Base-by-base conservation (phyloP, 768 basidiomycete species). In the Rhizopogon sp. region DNA sequence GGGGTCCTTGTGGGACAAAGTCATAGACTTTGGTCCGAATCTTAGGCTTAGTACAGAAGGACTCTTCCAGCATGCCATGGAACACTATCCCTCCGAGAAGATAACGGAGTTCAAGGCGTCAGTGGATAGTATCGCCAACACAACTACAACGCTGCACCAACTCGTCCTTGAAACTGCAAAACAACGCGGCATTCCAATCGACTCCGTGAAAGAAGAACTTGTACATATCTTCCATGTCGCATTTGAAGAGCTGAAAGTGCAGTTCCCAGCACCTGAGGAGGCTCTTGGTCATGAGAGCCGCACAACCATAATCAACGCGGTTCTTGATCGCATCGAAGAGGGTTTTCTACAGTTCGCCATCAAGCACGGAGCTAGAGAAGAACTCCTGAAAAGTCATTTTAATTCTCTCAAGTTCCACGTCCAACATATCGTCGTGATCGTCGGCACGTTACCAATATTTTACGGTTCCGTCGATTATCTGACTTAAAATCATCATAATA, bases 271-370 rank as follows among this genome's bases (percentile, higher is more conserved):
- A 2, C 67, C 72, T 6, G 62, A 70, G 35, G 41, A 67, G 28
- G 69, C 69, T 7, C 66, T 70, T 3, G 53, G 61, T 6, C 70
- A 73, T 49, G 66, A 60, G 37, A 52, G 64, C n/a, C 62, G 70
- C 2, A 57, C 54, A 13, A 50, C 10, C 5, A 59, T 63, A n/a
- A 60, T 72, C 6, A 33, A 16, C 6, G 31, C 20, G 13, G 60
- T 62, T 8, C 57, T 77, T 35, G 55, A 58, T 11, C 60, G 62
- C 54, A 55, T 64, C 0, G 69, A 70, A 42, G 60, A 56, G 31
- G 62, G 50, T 8, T 53, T 76, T 6, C 52, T 73, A 11, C 39
- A 52, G 14, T 55, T 68, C 5, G 63, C 59, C 49, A 53, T 31
- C 17, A 51, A 58, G n/a, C 57, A 56, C 31, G 61, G 64, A 33